Conservation (phyloP, 192 early-diverging fungal genomes). For the Linnemannia schmuckeri region DNA sequence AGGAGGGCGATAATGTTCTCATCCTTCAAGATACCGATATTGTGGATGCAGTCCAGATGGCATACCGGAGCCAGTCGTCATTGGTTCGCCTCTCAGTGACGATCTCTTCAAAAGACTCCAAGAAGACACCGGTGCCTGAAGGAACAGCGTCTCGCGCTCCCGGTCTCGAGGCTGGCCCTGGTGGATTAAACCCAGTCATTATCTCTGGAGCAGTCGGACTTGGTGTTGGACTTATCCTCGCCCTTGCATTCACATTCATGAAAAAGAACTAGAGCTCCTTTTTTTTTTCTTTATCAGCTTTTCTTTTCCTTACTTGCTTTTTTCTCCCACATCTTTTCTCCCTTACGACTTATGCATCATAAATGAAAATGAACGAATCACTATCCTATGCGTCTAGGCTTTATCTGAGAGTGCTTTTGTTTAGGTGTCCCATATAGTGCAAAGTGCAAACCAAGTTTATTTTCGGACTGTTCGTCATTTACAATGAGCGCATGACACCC, state of each 20-base stretch:
- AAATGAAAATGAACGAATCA: neutral
- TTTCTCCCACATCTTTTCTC: neutral
- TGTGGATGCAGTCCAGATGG: constrained; percentile 83
- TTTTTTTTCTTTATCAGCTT: neutral
- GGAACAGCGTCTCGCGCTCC: neutral
- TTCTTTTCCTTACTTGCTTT: neutral
- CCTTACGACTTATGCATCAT: neutral
- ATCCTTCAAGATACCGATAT: constrained; percentile 83
- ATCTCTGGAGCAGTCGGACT: constrained; percentile 44
- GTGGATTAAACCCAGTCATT: constrained; percentile 33
- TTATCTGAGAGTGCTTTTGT: neutral
- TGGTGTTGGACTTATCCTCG: constrained; percentile 39
- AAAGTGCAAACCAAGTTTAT: too few species aligned
- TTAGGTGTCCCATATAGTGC: too few species aligned
- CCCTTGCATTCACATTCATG: constrained; percentile 41
- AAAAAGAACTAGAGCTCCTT: constrained; percentile 30
- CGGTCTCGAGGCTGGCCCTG: neutral
- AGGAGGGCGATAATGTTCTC: constrained; percentile 87
- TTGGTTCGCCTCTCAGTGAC: constrained; percentile 49
- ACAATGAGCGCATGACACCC: too few species aligned
- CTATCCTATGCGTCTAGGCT: too few species aligned
- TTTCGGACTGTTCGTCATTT: too few species aligned
- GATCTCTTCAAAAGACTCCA: constrained; percentile 20
- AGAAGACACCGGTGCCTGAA: neutral
- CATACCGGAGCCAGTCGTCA: constrained; percentile 56